Conservation (phyloP, 2,329 filamentous ascomycete genomes). For the Clonostachys sp. region DNA sequence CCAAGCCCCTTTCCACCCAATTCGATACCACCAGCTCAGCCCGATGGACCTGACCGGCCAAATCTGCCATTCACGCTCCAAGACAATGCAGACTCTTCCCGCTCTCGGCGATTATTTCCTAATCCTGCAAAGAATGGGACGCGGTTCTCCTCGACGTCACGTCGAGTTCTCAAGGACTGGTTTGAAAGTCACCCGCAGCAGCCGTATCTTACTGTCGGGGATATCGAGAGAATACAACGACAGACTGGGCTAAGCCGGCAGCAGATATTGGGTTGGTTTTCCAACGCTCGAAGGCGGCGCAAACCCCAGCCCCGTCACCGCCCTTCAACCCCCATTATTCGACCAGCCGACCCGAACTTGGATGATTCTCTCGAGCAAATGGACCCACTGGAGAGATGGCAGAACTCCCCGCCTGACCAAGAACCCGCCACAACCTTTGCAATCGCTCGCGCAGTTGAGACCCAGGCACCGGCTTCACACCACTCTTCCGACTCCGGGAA, state of each 20-base stretch:
- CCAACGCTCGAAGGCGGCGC: conserved; percentile 68
- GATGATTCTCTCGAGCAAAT: conserved; percentile 1
- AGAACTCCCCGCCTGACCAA: conserved; percentile 15
- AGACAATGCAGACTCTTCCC: no score
- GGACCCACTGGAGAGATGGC: conserved; percentile 15
- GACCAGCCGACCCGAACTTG: conserved; percentile 18
- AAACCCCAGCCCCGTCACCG: conserved; percentile 42
- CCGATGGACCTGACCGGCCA: no score
- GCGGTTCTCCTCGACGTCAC: no score
- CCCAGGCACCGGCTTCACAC: background rate
- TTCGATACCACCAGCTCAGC: no score
- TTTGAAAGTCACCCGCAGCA: conserved; percentile 38
- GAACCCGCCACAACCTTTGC: conserved; percentile 14
- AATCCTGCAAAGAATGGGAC: no score
- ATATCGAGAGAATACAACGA: conserved; percentile 68
- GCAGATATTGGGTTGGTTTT: conserved; percentile 83
- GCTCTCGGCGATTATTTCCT: no score
- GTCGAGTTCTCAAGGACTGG: conserved; percentile 8
- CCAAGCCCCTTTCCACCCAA: no score
- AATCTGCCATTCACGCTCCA: no score
- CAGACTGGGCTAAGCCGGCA: conserved; percentile 68
- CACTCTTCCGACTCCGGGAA: no score
- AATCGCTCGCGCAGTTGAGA: conserved; percentile 13
- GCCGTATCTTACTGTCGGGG: conserved; percentile 79
- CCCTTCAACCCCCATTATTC: conserved; percentile 40